These are phyloP conservation scores for Trichoderma asperelloides DNA, from an alignment of 495 filamentous ascomycete genomes.

Conservation along the genomic window DNA sequence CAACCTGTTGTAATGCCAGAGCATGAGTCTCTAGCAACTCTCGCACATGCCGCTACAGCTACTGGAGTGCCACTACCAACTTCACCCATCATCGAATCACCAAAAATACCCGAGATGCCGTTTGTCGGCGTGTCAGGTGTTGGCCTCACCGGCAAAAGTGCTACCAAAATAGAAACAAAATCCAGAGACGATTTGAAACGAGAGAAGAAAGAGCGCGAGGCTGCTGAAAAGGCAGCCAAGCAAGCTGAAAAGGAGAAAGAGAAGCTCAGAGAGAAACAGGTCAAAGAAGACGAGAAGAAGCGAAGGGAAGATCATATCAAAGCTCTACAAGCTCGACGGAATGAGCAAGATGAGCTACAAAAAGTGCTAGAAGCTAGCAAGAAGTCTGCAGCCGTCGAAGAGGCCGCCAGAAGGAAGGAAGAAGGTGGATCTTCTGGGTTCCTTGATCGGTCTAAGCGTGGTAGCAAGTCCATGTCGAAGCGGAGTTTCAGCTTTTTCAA, in stretches of 20 bases:
- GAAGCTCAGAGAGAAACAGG: slow-evolving; percentile 55
- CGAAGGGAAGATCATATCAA: slow-evolving; percentile 25
- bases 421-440: slow-evolving; percentile 18
- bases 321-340: slow-evolving; percentile 25
- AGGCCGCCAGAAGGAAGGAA: slow-evolving; percentile 28
- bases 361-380: slow-evolving; percentile 36
- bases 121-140: slow-evolving; percentile 25
- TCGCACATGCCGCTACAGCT: slow-evolving; percentile 54
- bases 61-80: slow-evolving; percentile 31
- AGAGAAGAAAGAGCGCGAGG: slow-evolving; percentile 43
- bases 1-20: slow-evolving; percentile 38
- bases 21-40: slow-evolving; percentile 39
- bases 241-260: slow-evolving; percentile 59
- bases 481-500: slow-evolving; percentile 39
- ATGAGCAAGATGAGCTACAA: slow-evolving; percentile 30
- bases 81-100: slow-evolving; percentile 3
- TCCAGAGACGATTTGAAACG: slow-evolving; percentile 45
- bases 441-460: slow-evolving; percentile 27
- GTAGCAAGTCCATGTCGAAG: slow-evolving; percentile 33
- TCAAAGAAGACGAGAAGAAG: slow-evolving; percentile 49
- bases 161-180: slow-evolving; percentile 30
- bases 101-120: slow-evolving; percentile 13
- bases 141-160: slow-evolving; percentile 19
- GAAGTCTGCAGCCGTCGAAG: slow-evolving; percentile 32
- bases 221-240: slow-evolving; percentile 57